Conservation (phyloP, 768 basidiomycete species). For the Pleurotus tuber-regium region DNA sequence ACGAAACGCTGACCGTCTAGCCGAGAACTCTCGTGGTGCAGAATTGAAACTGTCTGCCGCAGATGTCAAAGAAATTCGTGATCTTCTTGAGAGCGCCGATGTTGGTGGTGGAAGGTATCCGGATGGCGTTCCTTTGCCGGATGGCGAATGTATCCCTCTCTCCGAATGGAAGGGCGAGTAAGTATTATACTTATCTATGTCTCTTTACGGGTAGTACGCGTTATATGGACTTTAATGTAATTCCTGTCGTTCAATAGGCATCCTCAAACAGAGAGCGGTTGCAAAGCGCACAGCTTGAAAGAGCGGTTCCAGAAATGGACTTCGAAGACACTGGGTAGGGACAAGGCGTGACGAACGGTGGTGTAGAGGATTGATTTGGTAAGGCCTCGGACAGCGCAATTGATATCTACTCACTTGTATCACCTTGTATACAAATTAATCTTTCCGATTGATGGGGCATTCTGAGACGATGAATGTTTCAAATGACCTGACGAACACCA, state of each 20-base stretch:
- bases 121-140: constrained; percentile 12
- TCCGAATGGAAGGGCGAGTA: constrained; percentile 17
- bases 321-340: no score
- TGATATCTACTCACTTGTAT: no score
- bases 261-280: not conserved
- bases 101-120: constrained; percentile 21
- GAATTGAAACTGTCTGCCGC: constrained; percentile 15
- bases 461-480: no score
- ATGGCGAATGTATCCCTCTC: constrained; percentile 20
- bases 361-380: no score
- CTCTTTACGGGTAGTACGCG: not conserved
- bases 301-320: not conserved
- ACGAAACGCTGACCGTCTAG: constrained; percentile 17
- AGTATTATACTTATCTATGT: not conserved
- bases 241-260: not conserved
- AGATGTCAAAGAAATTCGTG: constrained; percentile 21
- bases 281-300: not conserved
- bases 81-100: constrained; percentile 19
- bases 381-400: no score
- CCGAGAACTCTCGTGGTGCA: constrained; percentile 21
- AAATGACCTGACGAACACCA: no score
- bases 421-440: no score
- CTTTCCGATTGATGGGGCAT: no score
- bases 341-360: no score
- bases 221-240: not conserved